Conservation (phyloP, 1,284 basidiomycete genomes). For the Cystobasidium pallidum region DNA sequence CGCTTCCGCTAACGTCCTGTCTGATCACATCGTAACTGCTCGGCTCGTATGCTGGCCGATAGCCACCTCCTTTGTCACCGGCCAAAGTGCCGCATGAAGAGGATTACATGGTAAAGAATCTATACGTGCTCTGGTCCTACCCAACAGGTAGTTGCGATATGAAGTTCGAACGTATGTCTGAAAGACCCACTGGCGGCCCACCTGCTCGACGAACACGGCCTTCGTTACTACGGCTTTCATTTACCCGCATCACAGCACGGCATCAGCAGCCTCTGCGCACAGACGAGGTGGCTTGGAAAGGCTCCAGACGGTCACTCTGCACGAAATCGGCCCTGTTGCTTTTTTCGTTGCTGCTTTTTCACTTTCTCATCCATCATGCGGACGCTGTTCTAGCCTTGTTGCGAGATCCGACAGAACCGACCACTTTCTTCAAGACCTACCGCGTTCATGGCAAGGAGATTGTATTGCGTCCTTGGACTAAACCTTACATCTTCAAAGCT, state of each 20-base stretch:
- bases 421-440: constrained; percentile 30
- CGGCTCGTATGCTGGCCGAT: neutral
- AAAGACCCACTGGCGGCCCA: neutral
- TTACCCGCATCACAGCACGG: neutral
- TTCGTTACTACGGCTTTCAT: neutral
- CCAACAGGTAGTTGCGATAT: neutral
- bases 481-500: neutral
- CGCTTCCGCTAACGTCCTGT: too few species aligned
- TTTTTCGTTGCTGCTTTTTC: neutral
- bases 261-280: neutral
- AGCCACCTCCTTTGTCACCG: neutral
- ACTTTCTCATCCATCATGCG: constrained; percentile 3
- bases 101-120: too few species aligned
- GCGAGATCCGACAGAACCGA: constrained; percentile 18
- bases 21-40: neutral
- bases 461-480: constrained; percentile 20
- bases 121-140: neutral
- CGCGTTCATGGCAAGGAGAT: constrained; percentile 7
- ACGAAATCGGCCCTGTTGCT: neutral
- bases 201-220: neutral
- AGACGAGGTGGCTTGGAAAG: neutral
- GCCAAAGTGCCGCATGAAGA: neutral
- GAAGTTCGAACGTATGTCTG: neutral
- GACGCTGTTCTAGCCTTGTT: constrained; percentile 10
- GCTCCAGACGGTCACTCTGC: neutral